These are phyloP conservation scores for Physocladia obscura DNA, from an alignment of 192 early-diverging fungal genomes.

Conservation along the genomic window DNA sequence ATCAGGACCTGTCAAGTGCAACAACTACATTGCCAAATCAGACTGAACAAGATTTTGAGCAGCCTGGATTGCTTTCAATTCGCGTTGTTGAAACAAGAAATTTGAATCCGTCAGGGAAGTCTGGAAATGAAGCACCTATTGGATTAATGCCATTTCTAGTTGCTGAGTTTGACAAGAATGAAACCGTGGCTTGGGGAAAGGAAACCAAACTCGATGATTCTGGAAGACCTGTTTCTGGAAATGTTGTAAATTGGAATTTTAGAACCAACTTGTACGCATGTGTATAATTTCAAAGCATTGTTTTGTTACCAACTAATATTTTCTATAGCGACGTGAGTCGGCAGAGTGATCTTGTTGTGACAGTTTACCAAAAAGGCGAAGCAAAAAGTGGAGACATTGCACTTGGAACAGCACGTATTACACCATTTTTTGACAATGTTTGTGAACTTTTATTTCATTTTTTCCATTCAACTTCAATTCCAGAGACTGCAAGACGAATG, in stretches of 20 bases:
- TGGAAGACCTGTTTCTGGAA: background rate
- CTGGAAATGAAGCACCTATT: background rate
- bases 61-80: constrained; percentile 11
- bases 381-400: constrained; percentile 1
- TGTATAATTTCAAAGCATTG: too few relatives aligned
- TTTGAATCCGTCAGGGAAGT: background rate
- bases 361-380: constrained; percentile 26
- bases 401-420: constrained; percentile 7
- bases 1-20: background rate
- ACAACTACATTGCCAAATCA: background rate
- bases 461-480: background rate
- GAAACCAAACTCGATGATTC: constrained; percentile 13
- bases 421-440: constrained; percentile 19
- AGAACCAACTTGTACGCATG: constrained; percentile 26
- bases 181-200: constrained; percentile 56
- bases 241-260: constrained; percentile 19
- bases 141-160: constrained; percentile 69
- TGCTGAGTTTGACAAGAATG: constrained; percentile 90
- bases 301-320: too few relatives aligned
- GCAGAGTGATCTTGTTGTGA: constrained; percentile 20
- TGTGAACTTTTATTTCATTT: background rate
- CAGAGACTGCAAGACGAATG: constrained; percentile 29
- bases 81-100: constrained; percentile 20
- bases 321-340: constrained; percentile 31
- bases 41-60: background rate